Percentiles rank a stretch among this genome's conserved stretches.
Evolutionary conservation across 2,329 filamentous ascomycete genomes (phyloP).

Genomic region (Leptosphaerulina australis): DNA sequence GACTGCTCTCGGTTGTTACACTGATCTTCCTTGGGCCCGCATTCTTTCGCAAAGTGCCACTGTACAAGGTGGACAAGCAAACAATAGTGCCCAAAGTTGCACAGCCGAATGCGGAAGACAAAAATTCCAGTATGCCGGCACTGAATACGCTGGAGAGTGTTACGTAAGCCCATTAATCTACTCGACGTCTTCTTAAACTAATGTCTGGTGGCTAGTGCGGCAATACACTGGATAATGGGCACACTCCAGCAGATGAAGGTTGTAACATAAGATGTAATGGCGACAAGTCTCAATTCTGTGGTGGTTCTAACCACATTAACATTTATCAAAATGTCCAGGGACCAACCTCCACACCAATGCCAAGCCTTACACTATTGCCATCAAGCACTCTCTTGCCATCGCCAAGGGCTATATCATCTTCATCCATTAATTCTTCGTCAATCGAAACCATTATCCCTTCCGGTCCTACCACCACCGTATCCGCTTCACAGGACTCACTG

Average conservation of each 20-base stretch:
- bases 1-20: slow-evolving; percentile 17
- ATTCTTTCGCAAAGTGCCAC: slow-evolving; percentile 8
- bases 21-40: slow-evolving; percentile 14
- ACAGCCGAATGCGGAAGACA: slow-evolving; percentile 16
- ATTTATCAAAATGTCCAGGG: slow-evolving; percentile 25
- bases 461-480: neutral
- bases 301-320: slow-evolving; percentile 29
- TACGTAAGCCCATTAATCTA: neutral
- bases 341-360: neutral
- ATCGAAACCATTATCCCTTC: neutral
- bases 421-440: neutral
- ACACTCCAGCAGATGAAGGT: slow-evolving; percentile 17
- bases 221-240: slow-evolving; percentile 20
- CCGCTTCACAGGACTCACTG: neutral
- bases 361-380: neutral
- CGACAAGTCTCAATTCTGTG: slow-evolving; percentile 21
- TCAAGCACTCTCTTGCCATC: neutral
- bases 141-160: slow-evolving; percentile 15
- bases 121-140: slow-evolving; percentile 19
- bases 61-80: slow-evolving; percentile 12
- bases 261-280: slow-evolving; percentile 26
- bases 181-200: neutral
- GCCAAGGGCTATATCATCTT: neutral
- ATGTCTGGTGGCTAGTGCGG: slow-evolving; percentile 18
- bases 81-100: slow-evolving; percentile 21